These are phyloP conservation scores for Centaurea solstitialis DNA, from an alignment of 129 eudicot genomes.

Conservation along the genomic window DNA sequence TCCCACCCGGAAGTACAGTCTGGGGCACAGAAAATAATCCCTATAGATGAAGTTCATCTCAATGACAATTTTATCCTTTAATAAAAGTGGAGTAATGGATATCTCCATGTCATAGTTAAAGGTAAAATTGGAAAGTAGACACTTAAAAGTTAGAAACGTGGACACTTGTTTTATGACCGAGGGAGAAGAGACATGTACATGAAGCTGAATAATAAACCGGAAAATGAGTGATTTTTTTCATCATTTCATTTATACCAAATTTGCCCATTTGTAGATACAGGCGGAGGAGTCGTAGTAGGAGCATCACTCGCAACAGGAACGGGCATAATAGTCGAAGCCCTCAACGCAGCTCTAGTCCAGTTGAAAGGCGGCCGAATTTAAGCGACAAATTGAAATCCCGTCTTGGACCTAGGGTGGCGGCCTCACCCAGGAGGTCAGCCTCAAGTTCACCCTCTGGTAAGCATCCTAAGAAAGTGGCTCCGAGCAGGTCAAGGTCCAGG, in stretches of 20 bases:
- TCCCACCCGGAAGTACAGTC: no score
- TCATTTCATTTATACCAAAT: background rate
- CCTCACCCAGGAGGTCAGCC: constrained; percentile 49
- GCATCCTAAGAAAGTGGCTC: constrained; percentile 36
- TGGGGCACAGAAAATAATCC: no score
- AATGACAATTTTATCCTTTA: no score
- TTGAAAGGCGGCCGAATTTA: constrained; percentile 43
- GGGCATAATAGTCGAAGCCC: constrained; percentile 61
- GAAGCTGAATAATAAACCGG: background rate
- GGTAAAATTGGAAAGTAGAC: background rate
- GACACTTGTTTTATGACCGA: background rate
- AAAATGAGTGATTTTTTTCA: background rate
- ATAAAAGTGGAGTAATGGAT: no score
- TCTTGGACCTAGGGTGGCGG: constrained; percentile 58
- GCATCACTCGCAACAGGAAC: constrained; percentile 51
- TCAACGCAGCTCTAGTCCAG: constrained; percentile 59
- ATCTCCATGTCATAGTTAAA: no score
- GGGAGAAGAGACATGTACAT: background rate
- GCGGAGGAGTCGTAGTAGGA: constrained; percentile 75
- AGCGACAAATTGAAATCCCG: constrained; percentile 82
- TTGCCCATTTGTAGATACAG: constrained; percentile 42
- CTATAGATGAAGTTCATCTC: no score
- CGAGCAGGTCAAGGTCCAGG: constrained; percentile 23
- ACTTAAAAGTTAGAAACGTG: background rate
- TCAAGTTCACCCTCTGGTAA: constrained; percentile 55